Evolutionary conservation across 2,329 filamentous ascomycete species (phyloP).

Genomic region (Calycina marina): DNA sequence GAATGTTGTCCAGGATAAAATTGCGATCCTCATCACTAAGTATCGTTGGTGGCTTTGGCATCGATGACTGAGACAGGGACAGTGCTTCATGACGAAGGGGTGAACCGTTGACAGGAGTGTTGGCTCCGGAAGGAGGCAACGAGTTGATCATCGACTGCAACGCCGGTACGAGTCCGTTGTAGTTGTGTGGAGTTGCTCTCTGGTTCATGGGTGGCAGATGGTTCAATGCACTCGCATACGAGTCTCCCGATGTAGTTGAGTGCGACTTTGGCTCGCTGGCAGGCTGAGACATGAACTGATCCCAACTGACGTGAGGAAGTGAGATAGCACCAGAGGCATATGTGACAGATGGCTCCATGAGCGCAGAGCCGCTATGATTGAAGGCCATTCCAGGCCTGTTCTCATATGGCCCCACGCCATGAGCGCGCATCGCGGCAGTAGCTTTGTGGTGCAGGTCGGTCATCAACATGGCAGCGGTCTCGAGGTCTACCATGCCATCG

Average conservation of each 20-base stretch:
- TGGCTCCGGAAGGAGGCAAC: conserved; percentile 51
- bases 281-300: conserved; percentile 63
- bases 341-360: conserved; percentile 64
- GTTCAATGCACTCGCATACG: conserved; percentile 40
- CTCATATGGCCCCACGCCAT: conserved; percentile 36
- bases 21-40: conserved; percentile 73
- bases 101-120: conserved; percentile 59
- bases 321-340: conserved; percentile 70
- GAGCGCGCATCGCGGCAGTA: conserved; percentile 55
- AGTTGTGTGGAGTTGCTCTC: conserved; percentile 37
- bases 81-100: conserved; percentile 51
- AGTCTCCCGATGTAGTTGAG: conserved; percentile 55
- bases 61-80: conserved; percentile 31
- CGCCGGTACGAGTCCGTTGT: conserved; percentile 45
- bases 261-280: conserved; percentile 61
- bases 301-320: conserved; percentile 81
- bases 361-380: conserved; percentile 52
- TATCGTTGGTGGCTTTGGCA: conserved; percentile 64
- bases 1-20: conserved; percentile 75
- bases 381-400: conserved; percentile 50
- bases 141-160: conserved; percentile 62
- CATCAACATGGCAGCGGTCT: conserved; percentile 96
- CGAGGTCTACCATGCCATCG: conserved; percentile 86
- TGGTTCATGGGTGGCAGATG: conserved; percentile 58
- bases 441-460: conserved; percentile 96